A percentile compares a stretch with the other conserved stretches of the same genome.
Evolutionary conservation across 768 basidiomycete genomes (phyloP).

Genomic region (Russula virescens): DNA sequence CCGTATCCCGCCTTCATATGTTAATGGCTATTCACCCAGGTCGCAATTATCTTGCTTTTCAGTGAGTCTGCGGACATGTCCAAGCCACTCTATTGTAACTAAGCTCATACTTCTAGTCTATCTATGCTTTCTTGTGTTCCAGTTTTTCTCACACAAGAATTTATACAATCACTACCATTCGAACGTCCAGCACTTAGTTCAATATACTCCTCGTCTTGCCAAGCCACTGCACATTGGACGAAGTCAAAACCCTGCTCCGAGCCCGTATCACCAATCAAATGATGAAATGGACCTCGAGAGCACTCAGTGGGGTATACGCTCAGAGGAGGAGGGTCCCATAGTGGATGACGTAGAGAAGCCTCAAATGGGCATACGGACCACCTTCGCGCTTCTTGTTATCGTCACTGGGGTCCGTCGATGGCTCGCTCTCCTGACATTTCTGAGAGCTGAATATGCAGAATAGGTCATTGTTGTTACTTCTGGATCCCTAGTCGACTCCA

Average conservation of each 20-base stretch:
- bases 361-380: constrained; percentile 32
- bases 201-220: background rate
- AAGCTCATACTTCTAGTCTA: constrained; percentile 38
- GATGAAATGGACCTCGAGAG: too few species aligned
- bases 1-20: background rate
- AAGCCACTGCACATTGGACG: background rate
- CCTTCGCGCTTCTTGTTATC: constrained; percentile 32
- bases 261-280: too few species aligned
- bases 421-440: background rate
- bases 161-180: constrained; percentile 39
- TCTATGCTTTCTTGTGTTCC: constrained; percentile 45
- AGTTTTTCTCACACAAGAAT: constrained; percentile 50
- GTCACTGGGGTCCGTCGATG: constrained; percentile 36
- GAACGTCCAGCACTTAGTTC: background rate
- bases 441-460: background rate
- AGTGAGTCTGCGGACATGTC: constrained; percentile 33
- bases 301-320: background rate
- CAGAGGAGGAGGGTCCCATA: constrained; percentile 17
- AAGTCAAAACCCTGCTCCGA: too few species aligned
- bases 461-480: constrained; percentile 49
- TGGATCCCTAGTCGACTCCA: constrained; percentile 70
- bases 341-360: constrained; percentile 30
- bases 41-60: constrained; percentile 48
- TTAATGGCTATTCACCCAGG: constrained; percentile 29
- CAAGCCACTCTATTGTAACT: background rate